A percentile compares a stretch with the other conserved stretches of the same genome.
These are phyloP conservation scores for Hirschfeldia incana DNA, from an alignment of 345 rosid species.

Conservation along the genomic window DNA sequence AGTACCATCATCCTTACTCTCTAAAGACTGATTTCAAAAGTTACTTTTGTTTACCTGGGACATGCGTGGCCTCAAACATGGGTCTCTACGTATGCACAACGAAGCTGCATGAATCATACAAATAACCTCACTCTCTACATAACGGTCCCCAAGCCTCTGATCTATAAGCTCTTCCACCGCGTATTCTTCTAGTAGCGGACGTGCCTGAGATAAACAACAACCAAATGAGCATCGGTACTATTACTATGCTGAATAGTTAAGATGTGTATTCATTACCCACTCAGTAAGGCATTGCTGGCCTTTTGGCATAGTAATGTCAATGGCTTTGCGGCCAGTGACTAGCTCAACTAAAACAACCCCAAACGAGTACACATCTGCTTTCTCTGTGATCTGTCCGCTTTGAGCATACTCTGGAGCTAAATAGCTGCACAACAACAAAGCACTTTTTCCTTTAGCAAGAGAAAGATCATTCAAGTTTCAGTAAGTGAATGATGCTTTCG, in stretches of 20 bases:
- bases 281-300: constrained; percentile 98
- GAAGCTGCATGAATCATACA: constrained; percentile 99
- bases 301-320: constrained; percentile 84
- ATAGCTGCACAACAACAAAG: constrained; percentile 56
- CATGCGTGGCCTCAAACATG: constrained; percentile 92
- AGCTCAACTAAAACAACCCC: constrained; percentile 97
- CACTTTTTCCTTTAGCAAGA: constrained; percentile 6
- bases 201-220: constrained; percentile 62
- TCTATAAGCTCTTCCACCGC: constrained; percentile 82
- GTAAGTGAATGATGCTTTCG: constrained; percentile 4
- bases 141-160: constrained; percentile 59
- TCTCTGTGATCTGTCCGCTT: constrained; percentile 96
- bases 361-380: constrained; percentile 95
- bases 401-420: constrained; percentile 99
- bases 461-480: background rate
- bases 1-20: constrained; percentile 15
- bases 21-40: background rate
- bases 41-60: constrained; percentile 67
- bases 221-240: constrained; percentile 6
- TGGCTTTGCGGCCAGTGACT: constrained; percentile 93
- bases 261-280: constrained; percentile 62
- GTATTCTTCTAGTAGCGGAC: constrained; percentile 82
- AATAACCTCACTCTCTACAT: constrained; percentile 75
- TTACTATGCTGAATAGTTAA: background rate
- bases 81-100: constrained; percentile 80